These are phyloP conservation scores for Sporopachydermia lactativora DNA, from an alignment of 805 yeast species.

Conservation along the genomic window DNA sequence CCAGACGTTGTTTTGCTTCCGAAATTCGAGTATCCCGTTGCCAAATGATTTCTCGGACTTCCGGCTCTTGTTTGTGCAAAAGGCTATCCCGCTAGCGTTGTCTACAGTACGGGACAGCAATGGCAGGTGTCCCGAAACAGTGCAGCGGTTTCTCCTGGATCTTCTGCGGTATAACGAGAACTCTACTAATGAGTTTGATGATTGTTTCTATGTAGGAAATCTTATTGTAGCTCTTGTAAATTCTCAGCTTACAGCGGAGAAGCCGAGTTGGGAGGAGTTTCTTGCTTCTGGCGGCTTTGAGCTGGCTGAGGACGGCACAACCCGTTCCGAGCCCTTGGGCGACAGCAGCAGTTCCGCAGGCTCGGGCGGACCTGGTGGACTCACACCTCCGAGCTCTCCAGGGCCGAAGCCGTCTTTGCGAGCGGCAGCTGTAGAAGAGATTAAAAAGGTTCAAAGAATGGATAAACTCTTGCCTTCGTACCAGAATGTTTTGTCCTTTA, in stretches of 20 bases:
- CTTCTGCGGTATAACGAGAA: constrained; percentile 77
- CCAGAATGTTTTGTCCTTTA: constrained; percentile 36
- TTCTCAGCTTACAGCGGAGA: constrained; percentile 14
- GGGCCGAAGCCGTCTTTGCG: too few species aligned
- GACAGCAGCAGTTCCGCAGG: constrained; percentile 6
- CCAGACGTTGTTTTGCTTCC: constrained; percentile 59
- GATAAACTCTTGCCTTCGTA: constrained; percentile 81
- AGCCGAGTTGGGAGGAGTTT: neutral
- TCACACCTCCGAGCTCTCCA: too few species aligned
- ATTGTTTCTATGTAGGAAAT: constrained; percentile 47
- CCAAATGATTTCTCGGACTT: constrained; percentile 74
- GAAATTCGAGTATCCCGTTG: constrained; percentile 47
- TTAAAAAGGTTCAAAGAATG: constrained; percentile 61
- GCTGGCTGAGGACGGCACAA: constrained; percentile 3
- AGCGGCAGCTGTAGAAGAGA: constrained; percentile 45
- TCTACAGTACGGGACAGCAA: constrained; percentile 45
- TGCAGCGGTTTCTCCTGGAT: constrained; percentile 52
- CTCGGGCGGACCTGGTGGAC: too few species aligned
- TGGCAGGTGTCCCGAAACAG: constrained; percentile 45
- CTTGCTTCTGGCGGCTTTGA: constrained; percentile 12
- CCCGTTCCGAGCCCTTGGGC: constrained; percentile 4
- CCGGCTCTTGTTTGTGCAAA: constrained; percentile 53
- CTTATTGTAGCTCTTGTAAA: constrained; percentile 42
- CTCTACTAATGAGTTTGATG: constrained; percentile 61
- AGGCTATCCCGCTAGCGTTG: constrained; percentile 49